These are phyloP conservation scores for Yarrowia osloensis DNA, from an alignment of 805 yeast genomes.

Conservation along the genomic window DNA sequence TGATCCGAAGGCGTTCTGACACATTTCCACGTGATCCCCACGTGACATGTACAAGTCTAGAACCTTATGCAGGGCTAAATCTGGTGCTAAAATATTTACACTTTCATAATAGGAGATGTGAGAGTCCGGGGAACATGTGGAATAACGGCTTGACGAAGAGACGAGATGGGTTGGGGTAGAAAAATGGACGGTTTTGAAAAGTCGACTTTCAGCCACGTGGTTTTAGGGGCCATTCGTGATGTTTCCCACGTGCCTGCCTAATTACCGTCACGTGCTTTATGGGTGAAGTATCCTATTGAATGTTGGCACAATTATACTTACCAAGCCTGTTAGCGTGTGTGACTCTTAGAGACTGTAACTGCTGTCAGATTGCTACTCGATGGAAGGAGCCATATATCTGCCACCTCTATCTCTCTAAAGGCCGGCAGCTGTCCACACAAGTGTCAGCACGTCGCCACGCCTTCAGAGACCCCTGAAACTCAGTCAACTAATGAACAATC, in stretches of 20 bases:
- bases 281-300: too few species aligned
- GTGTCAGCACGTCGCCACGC: not conserved
- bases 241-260: too few species aligned
- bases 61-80: constrained; percentile 24
- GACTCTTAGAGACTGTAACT: not conserved
- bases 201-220: not conserved
- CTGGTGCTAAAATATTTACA: constrained; percentile 10
- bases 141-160: not conserved
- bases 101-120: not conserved
- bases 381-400: not conserved
- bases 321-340: too few species aligned
- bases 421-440: not conserved
- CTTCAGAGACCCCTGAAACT: not conserved
- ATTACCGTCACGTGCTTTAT: not conserved
- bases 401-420: not conserved
- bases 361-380: not conserved
- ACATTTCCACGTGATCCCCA: constrained; percentile 28
- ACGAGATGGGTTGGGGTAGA: not conserved
- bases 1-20: constrained; percentile 4
- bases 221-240: not conserved
- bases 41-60: not conserved
- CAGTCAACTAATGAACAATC: not conserved
- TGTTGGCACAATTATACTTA: too few species aligned
- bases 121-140: not conserved
- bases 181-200: not conserved